These are phyloP conservation scores for Phaffia australis DNA, from an alignment of 768 basidiomycete genomes.

Conservation along the genomic window DNA sequence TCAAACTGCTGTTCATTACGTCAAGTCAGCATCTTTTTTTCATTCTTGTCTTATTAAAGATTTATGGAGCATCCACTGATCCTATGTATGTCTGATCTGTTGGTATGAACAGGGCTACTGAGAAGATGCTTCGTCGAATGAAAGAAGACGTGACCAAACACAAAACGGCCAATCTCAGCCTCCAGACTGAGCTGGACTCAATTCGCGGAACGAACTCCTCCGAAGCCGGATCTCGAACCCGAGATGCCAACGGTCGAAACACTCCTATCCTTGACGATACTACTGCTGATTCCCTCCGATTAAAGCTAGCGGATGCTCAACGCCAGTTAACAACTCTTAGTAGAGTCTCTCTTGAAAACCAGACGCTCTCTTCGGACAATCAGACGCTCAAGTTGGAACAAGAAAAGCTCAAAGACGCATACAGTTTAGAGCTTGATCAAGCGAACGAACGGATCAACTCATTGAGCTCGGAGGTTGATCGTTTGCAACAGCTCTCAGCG, in stretches of 20 bases:
- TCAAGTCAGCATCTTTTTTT: constrained; percentile 47
- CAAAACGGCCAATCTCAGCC: constrained; percentile 63
- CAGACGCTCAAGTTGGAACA: constrained; percentile 61
- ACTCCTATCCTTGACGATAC: constrained; percentile 69
- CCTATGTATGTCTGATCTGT: background rate
- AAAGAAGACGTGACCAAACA: constrained; percentile 84
- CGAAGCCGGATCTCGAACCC: constrained; percentile 45
- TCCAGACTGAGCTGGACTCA: constrained; percentile 74
- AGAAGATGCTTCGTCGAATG: constrained; percentile 95
- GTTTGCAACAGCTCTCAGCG: constrained; percentile 45
- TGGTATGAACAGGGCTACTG: constrained; percentile 50
- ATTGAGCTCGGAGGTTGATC: constrained; percentile 67
- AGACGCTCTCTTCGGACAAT: constrained; percentile 60
- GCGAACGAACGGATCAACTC: constrained; percentile 65
- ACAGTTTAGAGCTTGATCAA: constrained; percentile 65
- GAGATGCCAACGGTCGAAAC: constrained; percentile 57
- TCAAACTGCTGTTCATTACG: constrained; percentile 90
- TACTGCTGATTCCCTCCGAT: constrained; percentile 49
- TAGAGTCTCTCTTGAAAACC: constrained; percentile 65
- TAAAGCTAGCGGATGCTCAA: constrained; percentile 65
- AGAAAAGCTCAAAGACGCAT: constrained; percentile 57
- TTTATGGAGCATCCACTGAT: background rate
- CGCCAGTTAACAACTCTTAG: constrained; percentile 61
- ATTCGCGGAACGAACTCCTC: constrained; percentile 51
- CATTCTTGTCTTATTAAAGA: background rate